Percentiles rank a stretch among this genome's conserved stretches.
Evolutionary conservation across 208 protist species (phyloP).

Genomic region (Crithidia bombi): DNA sequence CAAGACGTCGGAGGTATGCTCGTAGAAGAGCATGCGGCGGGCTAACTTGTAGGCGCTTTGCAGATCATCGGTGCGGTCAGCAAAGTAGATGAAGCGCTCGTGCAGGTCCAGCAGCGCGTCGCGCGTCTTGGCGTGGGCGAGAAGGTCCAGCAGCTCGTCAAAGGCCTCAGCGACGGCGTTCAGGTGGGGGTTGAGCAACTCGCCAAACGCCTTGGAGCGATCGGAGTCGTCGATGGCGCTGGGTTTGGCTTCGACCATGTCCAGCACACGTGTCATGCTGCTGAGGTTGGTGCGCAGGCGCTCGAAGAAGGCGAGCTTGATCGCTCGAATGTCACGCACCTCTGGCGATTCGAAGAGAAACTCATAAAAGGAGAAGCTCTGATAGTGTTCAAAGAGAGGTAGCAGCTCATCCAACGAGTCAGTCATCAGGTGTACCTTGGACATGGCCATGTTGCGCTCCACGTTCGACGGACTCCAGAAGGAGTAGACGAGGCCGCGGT

Average conservation of each 20-base stretch:
- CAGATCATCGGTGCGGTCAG: constrained; percentile 55
- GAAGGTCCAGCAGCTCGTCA: constrained; percentile 63
- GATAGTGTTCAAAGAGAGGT: constrained; percentile 58
- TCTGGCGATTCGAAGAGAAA: constrained; percentile 83
- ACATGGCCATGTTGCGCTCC: constrained; percentile 86
- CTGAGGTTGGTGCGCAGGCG: constrained; percentile 78
- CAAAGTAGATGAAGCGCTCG: constrained; percentile 47
- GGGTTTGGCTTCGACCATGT: constrained; percentile 78
- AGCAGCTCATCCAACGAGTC: constrained; percentile 67
- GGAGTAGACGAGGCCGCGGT: constrained; percentile 73
- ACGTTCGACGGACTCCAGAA: constrained; percentile 89
- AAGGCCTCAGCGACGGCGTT: constrained; percentile 56
- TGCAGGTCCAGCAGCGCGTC: constrained; percentile 44
- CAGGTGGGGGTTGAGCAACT: constrained; percentile 62
- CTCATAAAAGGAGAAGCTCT: constrained; percentile 81
- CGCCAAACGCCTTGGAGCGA: constrained; percentile 68
- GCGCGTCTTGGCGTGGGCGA: constrained; percentile 58
- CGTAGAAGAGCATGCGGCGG: constrained; percentile 84
- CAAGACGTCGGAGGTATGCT: constrained; percentile 62
- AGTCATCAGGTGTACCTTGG: constrained; percentile 77
- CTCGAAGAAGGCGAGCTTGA: constrained; percentile 75
- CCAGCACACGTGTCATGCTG: constrained; percentile 79
- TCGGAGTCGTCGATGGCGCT: constrained; percentile 76
- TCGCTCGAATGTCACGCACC: constrained; percentile 57
- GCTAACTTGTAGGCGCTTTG: constrained; percentile 66